Evolutionary conservation across 495 filamentous ascomycete genomes (phyloP).

Genomic region (Penicillium coprophilum): DNA sequence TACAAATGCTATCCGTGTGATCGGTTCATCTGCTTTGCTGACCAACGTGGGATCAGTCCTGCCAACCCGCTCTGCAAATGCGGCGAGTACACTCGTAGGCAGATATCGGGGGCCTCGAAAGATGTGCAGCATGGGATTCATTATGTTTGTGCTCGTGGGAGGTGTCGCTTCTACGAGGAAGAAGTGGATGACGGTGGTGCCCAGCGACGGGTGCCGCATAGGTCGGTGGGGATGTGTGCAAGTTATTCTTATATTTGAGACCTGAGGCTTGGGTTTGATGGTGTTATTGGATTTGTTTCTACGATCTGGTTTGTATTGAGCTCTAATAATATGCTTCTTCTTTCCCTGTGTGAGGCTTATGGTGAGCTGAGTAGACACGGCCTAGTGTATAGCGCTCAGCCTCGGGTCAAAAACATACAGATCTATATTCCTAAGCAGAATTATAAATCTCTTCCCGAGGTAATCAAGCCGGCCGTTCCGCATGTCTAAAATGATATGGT

Average conservation of each 20-base stretch:
- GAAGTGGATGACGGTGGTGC: neutral
- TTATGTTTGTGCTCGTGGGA: slow-evolving; percentile 14
- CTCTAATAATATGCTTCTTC: neutral
- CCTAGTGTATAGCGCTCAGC: too few species aligned
- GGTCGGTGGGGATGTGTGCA: neutral
- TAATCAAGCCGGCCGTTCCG: neutral
- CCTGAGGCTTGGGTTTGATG: neutral
- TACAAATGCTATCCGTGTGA: slow-evolving; percentile 7
- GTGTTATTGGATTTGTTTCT: neutral
- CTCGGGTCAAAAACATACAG: neutral
- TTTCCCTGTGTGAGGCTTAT: neutral
- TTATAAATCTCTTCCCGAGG: neutral
- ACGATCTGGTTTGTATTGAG: neutral
- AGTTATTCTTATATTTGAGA: slow-evolving; percentile 2
- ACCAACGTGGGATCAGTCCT: slow-evolving; percentile 6
- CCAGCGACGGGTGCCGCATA: neutral
- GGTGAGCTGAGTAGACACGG: neutral
- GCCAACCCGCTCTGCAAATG: slow-evolving; percentile 11
- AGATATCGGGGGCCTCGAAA: neutral
- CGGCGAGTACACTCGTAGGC: slow-evolving; percentile 6
- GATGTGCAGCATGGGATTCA: slow-evolving; percentile 4
- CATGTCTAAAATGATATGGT: neutral
- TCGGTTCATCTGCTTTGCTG: slow-evolving; percentile 9
- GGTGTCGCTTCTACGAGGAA: slow-evolving; percentile 8
- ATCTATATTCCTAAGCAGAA: neutral